Conservation (phyloP, 2,329 filamentous ascomycete species). For the Penicillium janthinellum region DNA sequence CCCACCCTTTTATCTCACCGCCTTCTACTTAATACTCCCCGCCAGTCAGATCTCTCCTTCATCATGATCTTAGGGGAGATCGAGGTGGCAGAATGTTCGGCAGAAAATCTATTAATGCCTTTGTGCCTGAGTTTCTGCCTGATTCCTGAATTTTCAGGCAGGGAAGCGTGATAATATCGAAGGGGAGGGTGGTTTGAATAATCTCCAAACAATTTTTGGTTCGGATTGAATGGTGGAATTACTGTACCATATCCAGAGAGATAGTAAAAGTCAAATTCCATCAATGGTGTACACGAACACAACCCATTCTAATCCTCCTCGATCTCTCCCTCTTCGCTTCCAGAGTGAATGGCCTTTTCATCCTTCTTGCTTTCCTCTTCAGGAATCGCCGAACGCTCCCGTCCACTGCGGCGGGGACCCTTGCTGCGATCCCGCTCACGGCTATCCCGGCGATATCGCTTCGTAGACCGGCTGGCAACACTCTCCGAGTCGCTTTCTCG, state of each 20-base stretch:
- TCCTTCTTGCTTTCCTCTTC: conserved; percentile 42
- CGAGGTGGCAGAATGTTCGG: too few species aligned
- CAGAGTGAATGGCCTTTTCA: conserved; percentile 67
- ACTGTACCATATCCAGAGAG: neutral
- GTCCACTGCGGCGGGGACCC: conserved; percentile 59
- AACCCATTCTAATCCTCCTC: conserved; percentile 64
- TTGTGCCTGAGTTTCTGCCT: too few species aligned
- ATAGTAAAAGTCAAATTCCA: neutral
- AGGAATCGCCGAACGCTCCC: conserved; percentile 36
- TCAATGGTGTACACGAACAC: neutral
- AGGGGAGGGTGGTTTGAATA: too few species aligned
- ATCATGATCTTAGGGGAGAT: too few species aligned
- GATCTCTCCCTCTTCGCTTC: conserved; percentile 97
- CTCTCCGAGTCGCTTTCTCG: conserved; percentile 75
- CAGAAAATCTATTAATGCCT: too few species aligned
- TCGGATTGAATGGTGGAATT: neutral
- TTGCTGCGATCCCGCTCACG: conserved; percentile 41
- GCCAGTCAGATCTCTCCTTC: too few species aligned
- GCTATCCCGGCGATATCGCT: conserved; percentile 53
- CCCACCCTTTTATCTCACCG: too few species aligned
- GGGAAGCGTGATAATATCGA: too few species aligned
- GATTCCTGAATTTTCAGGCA: too few species aligned
- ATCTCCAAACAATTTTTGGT: neutral
- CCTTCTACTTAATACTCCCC: too few species aligned
- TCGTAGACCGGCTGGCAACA: conserved; percentile 61